Evolutionary conservation across 179 eudicot genomes (phyloP).

Genomic region (Silene vulgaris): DNA sequence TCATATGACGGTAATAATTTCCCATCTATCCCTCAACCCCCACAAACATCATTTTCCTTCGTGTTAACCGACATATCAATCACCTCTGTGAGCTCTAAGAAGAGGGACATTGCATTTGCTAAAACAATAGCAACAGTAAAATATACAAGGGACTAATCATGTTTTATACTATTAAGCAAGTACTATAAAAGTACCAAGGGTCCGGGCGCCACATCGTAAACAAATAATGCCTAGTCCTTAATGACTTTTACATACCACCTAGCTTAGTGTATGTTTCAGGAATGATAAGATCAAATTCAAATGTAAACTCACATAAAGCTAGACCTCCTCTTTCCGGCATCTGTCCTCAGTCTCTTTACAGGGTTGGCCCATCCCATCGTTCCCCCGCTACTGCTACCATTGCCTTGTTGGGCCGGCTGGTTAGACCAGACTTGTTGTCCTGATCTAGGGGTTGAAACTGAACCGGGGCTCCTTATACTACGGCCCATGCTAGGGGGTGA

Average conservation of each 20-base stretch:
- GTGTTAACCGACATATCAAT: too few relatives aligned
- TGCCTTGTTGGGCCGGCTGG: slow-evolving; percentile 44
- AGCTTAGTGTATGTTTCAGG: background rate
- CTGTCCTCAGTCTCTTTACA: slow-evolving; percentile 88
- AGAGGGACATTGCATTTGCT: background rate
- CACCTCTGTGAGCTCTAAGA: too few relatives aligned
- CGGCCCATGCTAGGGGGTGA: slow-evolving; percentile 71
- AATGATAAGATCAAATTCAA: slow-evolving; percentile 19
- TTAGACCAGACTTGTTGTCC: slow-evolving; percentile 46
- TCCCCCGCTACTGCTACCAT: slow-evolving; percentile 45
- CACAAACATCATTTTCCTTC: too few relatives aligned
- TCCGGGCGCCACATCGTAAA: background rate
- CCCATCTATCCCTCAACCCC: too few relatives aligned
- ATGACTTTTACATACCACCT: slow-evolving; percentile 27
- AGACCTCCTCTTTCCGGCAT: slow-evolving; percentile 72
- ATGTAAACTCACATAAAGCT: slow-evolving; percentile 51
- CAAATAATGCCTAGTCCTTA: slow-evolving; percentile 13
- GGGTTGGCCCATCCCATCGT: slow-evolving; percentile 88
- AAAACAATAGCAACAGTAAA: slow-evolving; percentile 2
- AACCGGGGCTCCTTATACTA: slow-evolving; percentile 53
- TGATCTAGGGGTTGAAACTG: slow-evolving; percentile 37
- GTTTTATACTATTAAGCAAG: slow-evolving; percentile 22
- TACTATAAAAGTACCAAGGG: slow-evolving; percentile 15
- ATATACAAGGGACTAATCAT: slow-evolving; percentile 26
- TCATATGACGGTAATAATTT: too few relatives aligned